Base-by-base conservation (phyloP, 2,329 filamentous ascomycete species). In the Fusarium sp. region DNA sequence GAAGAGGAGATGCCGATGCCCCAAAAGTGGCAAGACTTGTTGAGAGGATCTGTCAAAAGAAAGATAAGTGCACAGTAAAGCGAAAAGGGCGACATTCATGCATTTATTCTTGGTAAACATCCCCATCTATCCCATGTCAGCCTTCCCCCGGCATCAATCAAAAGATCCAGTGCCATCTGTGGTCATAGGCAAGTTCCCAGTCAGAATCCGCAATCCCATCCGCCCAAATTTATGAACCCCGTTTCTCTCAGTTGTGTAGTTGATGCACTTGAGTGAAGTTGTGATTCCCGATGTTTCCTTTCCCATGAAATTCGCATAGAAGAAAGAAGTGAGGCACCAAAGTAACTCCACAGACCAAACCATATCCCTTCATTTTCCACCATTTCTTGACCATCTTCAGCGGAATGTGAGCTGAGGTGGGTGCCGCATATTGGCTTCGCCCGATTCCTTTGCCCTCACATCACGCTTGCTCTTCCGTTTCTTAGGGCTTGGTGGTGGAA, bases 11-110 rank as follows among this genome's bases (percentile, higher is more conserved):
- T 60, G 45, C 55, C 50, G 30, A 45, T 60, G 45, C 55, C 47
- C 35, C 35, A 53, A 39, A 50, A 26, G 5, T 78, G 75, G 77
- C 60, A 66, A 45, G 41, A 73, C 35, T 58, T 64, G 9, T 60
- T 78, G 54, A 60, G 50, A 9, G 66, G 50, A 28, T 70, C 58
- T 30, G 18, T 17, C 28, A 26, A 51, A 36, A 36, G 22, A 11
- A 38, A 24, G 20, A n/a, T n/a, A n/a, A 17, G 9, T n/a, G 15
- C 39, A 63, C 20, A 14, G 17, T 24, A 38, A 45, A 30, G 15
- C 17, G 20, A 22, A 45, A 42, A 39, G 54, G 39, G 35, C 15
- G 22, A 24, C 41, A 39, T 24, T 36, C 42, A 36, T 58, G 17
- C 32, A 38, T 51, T 24, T 20, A 22, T 62, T 71, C 15, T 28